Conservation (phyloP, 75 land plant genomes). For the Azolla pinnata region DNA sequence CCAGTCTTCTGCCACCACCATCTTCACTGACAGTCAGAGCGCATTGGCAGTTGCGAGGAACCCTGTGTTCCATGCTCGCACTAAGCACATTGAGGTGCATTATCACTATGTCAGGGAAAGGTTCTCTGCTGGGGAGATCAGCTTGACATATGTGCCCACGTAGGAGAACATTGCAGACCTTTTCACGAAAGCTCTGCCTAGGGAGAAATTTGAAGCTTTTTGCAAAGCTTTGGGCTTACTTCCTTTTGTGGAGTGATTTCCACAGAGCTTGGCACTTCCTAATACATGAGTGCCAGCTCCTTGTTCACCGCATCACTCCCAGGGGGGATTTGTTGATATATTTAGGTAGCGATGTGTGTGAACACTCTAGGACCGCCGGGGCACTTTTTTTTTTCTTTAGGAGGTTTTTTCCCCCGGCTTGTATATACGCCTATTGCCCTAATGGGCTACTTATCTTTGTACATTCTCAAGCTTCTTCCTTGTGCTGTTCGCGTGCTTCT, state of each 20-base stretch:
- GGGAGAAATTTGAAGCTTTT: constrained; percentile 4
- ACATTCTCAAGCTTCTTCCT: too few species aligned
- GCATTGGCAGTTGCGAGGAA: constrained; percentile 8
- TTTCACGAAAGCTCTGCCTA: not conserved
- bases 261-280: constrained; percentile 2
- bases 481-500: not conserved
- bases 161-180: constrained; percentile 2
- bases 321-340: constrained; percentile 1
- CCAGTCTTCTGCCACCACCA: too few species aligned
- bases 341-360: constrained; percentile 5
- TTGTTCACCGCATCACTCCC: constrained; percentile 6
- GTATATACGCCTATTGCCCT: not conserved
- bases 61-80: constrained; percentile 9
- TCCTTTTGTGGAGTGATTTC: constrained; percentile 4
- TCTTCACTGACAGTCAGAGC: too few species aligned
- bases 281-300: not conserved
- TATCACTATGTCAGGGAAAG: constrained; percentile 7
- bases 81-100: constrained; percentile 15
- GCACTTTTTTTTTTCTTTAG: not conserved
- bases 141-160: constrained; percentile 2
- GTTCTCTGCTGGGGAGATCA: not conserved
- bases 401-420: not conserved
- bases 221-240: constrained; percentile 2
- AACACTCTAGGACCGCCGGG: not conserved
- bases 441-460: not conserved